phyloP scores from a whole-genome alignment of 164 flowering plant genomes.

The Macadamia tetraphylla region DNA sequence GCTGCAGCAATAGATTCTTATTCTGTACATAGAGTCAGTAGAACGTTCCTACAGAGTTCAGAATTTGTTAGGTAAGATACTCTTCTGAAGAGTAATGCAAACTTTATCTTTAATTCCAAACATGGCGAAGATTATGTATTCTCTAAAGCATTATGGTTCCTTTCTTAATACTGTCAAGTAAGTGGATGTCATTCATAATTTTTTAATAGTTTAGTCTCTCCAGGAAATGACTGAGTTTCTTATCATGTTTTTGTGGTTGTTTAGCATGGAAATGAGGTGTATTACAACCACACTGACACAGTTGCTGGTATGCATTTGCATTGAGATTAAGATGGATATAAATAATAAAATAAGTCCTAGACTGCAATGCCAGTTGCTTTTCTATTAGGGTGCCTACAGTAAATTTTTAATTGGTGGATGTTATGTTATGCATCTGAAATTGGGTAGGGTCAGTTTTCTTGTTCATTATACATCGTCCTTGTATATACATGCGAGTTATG shows the following conservation, averaged over 20 bases:
- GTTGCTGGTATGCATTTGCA: background rate
- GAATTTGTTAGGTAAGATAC: constrained; percentile 33
- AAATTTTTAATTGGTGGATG: no score
- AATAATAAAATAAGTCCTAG: background rate
- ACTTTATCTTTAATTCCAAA: background rate
- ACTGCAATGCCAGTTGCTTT: no score
- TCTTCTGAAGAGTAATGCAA: background rate
- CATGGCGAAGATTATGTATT: background rate
- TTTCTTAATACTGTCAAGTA: background rate
- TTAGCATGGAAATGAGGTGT: background rate
- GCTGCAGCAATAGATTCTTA: constrained; percentile 52
- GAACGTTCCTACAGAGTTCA: constrained; percentile 14
- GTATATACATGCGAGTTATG: no score
- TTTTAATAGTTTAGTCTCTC: background rate
- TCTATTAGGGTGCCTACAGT: no score
- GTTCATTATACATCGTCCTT: no score
- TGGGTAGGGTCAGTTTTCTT: no score
- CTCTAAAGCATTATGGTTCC: background rate
- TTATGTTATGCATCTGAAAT: no score
- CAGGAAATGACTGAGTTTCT: background rate
- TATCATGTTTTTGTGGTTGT: background rate
- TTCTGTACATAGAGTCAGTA: constrained; percentile 18
- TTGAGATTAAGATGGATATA: background rate
- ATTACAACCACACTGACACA: background rate
- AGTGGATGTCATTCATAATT: background rate